Conservation (phyloP, 805 yeast species). For the Starmerella potacharoeniae region DNA sequence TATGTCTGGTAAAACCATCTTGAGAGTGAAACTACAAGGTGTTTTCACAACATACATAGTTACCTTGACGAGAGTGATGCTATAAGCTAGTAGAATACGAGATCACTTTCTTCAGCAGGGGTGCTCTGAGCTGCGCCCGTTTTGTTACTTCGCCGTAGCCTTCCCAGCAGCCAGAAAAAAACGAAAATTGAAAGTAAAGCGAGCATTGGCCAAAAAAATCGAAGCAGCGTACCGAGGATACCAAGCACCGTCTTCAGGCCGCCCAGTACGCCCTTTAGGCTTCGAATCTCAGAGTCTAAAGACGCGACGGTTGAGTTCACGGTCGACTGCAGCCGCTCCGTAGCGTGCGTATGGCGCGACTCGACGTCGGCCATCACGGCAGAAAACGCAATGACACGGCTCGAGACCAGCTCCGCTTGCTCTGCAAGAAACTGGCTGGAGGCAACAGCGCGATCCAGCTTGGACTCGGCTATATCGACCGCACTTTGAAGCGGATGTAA, state of each 20-base stretch:
- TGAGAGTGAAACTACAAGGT: too few relatives aligned
- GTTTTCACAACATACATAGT: too few relatives aligned
- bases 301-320: background rate
- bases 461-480: background rate
- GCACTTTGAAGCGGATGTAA: background rate
- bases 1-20: too few relatives aligned
- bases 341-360: background rate
- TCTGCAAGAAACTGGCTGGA: background rate
- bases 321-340: background rate
- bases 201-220: background rate
- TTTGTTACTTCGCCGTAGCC: background rate
- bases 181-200: background rate
- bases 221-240: background rate
- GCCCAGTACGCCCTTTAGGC: background rate
- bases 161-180: background rate
- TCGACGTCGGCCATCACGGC: background rate
- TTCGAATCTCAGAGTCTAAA: background rate
- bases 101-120: background rate
- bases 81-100: background rate
- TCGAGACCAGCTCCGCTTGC: background rate
- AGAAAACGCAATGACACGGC: background rate
- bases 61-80: too few relatives aligned
- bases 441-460: background rate
- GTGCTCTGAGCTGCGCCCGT: background rate
- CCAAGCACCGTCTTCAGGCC: background rate